Evolutionary conservation across 1,139 yeast species (phyloP).

Genomic region (Debaryomycetaceae sp.): DNA sequence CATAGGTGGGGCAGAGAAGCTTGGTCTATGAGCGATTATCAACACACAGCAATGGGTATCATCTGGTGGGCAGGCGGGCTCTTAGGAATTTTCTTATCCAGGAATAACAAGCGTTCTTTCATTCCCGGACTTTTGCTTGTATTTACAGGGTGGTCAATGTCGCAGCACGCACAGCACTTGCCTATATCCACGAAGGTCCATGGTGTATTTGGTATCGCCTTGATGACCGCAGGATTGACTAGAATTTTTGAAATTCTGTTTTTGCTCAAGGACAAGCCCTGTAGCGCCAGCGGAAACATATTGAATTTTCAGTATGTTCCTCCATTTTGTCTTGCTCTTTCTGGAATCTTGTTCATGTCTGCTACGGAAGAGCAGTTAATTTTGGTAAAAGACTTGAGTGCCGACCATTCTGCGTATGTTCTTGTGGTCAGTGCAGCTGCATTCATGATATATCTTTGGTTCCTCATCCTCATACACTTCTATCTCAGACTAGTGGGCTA

Average conservation of each 20-base stretch:
- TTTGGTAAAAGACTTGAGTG: constrained; percentile 66
- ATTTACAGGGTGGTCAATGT: constrained; percentile 93
- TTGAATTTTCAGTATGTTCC: constrained; percentile 79
- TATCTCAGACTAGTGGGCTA: constrained; percentile 54
- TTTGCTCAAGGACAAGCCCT: constrained; percentile 54
- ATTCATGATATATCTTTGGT: constrained; percentile 66
- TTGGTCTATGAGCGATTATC: constrained; percentile 90
- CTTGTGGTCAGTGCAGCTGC: constrained; percentile 74
- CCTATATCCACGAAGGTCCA: constrained; percentile 82
- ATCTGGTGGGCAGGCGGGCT: constrained; percentile 96
- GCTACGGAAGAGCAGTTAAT: constrained; percentile 87
- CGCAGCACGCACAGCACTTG: constrained; percentile 76
- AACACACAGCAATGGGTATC: constrained; percentile 94
- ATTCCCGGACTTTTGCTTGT: constrained; percentile 78
- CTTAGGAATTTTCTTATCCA: constrained; percentile 70
- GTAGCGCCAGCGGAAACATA: constrained; percentile 45
- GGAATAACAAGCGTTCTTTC: constrained; percentile 61
- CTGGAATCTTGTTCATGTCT: constrained; percentile 84
- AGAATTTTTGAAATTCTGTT: constrained; percentile 78
- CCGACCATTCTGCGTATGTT: constrained; percentile 82
- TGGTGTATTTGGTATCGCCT: constrained; percentile 74
- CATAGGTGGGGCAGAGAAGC: constrained; percentile 87
- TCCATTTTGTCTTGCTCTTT: constrained; percentile 70
- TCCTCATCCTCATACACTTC: constrained; percentile 51
- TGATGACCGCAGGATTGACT: constrained; percentile 72